Conservation (phyloP, 2,329 filamentous ascomycete species). For the Aspergillus tanneri region DNA sequence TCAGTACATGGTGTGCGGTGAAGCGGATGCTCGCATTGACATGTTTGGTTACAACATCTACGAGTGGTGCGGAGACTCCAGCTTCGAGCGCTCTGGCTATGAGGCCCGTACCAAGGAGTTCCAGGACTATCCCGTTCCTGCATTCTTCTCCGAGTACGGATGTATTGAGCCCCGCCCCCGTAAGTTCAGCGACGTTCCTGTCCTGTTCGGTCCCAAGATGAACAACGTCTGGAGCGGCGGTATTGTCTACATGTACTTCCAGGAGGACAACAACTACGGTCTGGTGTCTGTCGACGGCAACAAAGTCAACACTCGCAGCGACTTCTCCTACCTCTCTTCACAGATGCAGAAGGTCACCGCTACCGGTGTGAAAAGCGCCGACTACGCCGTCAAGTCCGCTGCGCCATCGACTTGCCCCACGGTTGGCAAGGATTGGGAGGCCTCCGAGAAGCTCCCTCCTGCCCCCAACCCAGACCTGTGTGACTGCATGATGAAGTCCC, state of each 20-base stretch:
- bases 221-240: constrained; percentile 85
- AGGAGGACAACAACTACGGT: constrained; percentile 84
- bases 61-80: constrained; percentile 92
- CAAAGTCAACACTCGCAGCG: constrained; percentile 64
- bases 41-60: constrained; percentile 99
- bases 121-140: constrained; percentile 81
- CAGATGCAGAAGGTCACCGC: constrained; percentile 69
- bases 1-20: constrained; percentile 91
- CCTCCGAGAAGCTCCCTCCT: constrained; percentile 70
- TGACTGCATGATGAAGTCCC: constrained; percentile 75
- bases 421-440: constrained; percentile 65
- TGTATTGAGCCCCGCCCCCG: constrained; percentile 77
- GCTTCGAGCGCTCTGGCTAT: constrained; percentile 75
- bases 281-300: constrained; percentile 62
- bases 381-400: constrained; percentile 74
- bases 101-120: constrained; percentile 82
- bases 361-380: constrained; percentile 61
- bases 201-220: constrained; percentile 81
- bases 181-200: constrained; percentile 78
- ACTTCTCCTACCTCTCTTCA: constrained; percentile 71
- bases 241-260: constrained; percentile 98
- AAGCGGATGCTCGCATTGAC: constrained; percentile 68
- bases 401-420: constrained; percentile 69
- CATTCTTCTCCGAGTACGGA: constrained; percentile 98
- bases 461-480: constrained; percentile 77